Evolutionary conservation across 176 grass and related monocot genomes (phyloP).

Genomic region (Eragrostis curvula): DNA sequence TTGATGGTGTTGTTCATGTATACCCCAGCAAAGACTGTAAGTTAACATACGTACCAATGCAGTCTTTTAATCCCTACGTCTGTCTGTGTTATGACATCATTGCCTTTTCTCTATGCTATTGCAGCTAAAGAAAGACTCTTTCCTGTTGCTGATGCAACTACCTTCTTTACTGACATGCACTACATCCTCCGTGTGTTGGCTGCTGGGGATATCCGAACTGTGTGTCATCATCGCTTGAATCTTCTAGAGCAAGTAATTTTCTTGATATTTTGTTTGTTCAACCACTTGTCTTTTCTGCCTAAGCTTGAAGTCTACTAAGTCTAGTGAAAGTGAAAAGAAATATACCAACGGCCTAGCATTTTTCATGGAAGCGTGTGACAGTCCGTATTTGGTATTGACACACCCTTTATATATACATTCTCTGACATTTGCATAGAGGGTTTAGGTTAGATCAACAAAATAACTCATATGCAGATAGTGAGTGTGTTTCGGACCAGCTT

Average conservation of each 20-base stretch:
- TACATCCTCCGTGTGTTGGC: conserved; percentile 87
- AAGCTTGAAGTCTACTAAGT: too few species aligned
- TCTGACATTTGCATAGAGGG: neutral
- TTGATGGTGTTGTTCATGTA: conserved; percentile 95
- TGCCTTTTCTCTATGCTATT: conserved; percentile 31
- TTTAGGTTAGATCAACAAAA: neutral
- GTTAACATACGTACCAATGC: conserved; percentile 26
- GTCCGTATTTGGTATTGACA: neutral
- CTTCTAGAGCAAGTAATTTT: conserved; percentile 87
- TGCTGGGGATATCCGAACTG: conserved; percentile 88
- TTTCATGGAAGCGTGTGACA: neutral
- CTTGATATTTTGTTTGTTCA: conserved; percentile 10
- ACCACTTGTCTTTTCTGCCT: neutral
- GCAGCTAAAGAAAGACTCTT: conserved; percentile 82
- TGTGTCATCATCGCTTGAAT: conserved; percentile 85
- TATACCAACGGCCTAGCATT: too few species aligned
- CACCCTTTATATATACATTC: neutral
- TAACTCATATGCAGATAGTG: conserved; percentile 1
- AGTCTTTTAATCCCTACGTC: conserved; percentile 15
- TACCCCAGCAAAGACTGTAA: conserved; percentile 83
- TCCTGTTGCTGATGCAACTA: conserved; percentile 88
- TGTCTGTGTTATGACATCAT: conserved; percentile 14
- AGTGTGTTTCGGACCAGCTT: conserved; percentile 2
- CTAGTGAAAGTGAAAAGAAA: too few species aligned
- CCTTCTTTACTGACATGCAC: conserved; percentile 97